Conservation (phyloP, 208 protist genomes). For the Zelonia costaricensis region DNA sequence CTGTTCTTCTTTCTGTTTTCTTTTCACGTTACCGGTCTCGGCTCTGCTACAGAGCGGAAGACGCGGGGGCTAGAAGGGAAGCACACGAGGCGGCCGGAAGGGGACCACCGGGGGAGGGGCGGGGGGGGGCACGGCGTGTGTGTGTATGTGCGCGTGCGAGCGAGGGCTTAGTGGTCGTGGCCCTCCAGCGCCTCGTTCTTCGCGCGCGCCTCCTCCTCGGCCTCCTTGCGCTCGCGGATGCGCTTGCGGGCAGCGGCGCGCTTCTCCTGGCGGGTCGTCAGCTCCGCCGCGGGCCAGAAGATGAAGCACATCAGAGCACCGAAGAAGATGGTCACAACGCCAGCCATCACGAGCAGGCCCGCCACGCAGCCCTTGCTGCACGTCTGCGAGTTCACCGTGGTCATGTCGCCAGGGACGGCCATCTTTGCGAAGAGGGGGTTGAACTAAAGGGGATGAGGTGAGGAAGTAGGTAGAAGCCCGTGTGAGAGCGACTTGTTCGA, state of each 20-base stretch:
- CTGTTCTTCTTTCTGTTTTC: too few relatives aligned
- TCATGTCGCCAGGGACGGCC: conserved; percentile 12
- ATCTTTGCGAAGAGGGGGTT: too few relatives aligned
- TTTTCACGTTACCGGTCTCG: too few relatives aligned
- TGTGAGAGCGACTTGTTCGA: neutral
- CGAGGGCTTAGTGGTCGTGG: neutral
- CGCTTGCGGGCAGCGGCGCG: conserved; percentile 46
- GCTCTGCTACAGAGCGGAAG: too few relatives aligned
- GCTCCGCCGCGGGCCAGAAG: conserved; percentile 48
- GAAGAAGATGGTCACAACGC: conserved; percentile 28
- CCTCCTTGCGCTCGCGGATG: conserved; percentile 40
- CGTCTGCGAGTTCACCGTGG: conserved; percentile 27
- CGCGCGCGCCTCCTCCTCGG: conserved; percentile 34
- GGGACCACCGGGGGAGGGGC: neutral
- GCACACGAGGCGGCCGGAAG: too few relatives aligned
- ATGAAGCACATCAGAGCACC: conserved; percentile 44
- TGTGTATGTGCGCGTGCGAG: neutral
- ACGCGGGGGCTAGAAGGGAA: too few relatives aligned
- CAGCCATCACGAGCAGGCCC: conserved; percentile 50
- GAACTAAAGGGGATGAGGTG: neutral
- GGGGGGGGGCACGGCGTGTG: neutral
- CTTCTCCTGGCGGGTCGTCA: conserved; percentile 39
- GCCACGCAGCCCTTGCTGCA: conserved; percentile 57
- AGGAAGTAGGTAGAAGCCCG: neutral
- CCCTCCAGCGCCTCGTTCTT: conserved; percentile 32